Evolutionary conservation across 768 basidiomycete species (phyloP), one percentile per base, ranked within the genome.

Genomic region (Lyophyllum atratum): DNA sequence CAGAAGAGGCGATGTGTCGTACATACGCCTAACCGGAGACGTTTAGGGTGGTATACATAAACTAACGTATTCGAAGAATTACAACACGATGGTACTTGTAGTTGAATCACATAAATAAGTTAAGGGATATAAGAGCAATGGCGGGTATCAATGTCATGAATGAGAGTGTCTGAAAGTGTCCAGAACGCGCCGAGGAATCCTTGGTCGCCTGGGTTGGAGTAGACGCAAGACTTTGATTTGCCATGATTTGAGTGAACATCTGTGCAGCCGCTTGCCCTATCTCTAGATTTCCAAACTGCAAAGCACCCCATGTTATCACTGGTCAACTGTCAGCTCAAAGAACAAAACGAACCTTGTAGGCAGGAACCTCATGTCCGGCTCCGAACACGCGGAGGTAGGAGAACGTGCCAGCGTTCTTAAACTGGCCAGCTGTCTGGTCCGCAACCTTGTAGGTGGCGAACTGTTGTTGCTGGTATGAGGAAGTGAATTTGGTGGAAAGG

Each of bases 341-440:
- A 6, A 14, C 33, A 10, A 33, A 2, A 50, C 68, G 50, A 39
- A 76, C 77, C 62, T 70, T 74, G 54, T 81, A 81, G 1, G 79
- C 77, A 25, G 80, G 77, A n/a, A 80, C 79, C 53, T 80, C 77
- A 56, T 81, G 79, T 0, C 78, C 79, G 21, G 80, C 76, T 15
- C 76, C 76, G 55, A 70, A 80, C 31, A 85, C 74, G 9, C 84
- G 75, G 11, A 85, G 64, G 59, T 85, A 85, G 8, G 83, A 83
- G 66, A 78, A 75, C 2, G 73, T 81, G 11, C 84, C 84, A 4
- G 84, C 83, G 55, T 83, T 84, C 71, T 85, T 86, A 71, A 72
- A 84, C 29, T 80, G 67, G 2, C 84, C 85, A 4, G 85, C 72
- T 2, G 66, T 55, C 55, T 79, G 73, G 0, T 84, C 85, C 1